Percentiles rank a stretch among this genome's conserved stretches.
Evolutionary conservation across 441 rosid genomes (phyloP).

Genomic region (Pelargonium fulgidum): DNA sequence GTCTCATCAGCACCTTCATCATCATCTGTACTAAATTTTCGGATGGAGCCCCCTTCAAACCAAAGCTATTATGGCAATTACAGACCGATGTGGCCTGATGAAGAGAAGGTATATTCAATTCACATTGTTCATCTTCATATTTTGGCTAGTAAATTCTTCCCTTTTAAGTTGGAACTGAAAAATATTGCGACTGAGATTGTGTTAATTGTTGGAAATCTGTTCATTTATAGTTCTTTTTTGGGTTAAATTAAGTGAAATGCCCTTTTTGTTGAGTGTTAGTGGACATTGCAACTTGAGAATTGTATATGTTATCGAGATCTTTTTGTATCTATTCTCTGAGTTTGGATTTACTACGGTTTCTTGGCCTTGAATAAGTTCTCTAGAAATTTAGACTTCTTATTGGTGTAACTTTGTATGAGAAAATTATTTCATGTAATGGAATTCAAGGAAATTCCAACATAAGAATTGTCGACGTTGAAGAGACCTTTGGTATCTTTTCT

Average conservation of each 20-base stretch:
- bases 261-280: neutral
- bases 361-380: neutral
- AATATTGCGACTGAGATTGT: neutral
- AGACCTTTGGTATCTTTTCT: too few relatives aligned
- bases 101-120: constrained; percentile 10
- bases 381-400: too few relatives aligned
- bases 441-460: too few relatives aligned
- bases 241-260: too few relatives aligned
- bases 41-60: constrained; percentile 11
- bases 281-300: neutral
- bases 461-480: too few relatives aligned
- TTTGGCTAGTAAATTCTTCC: neutral
- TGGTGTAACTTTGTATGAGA: too few relatives aligned
- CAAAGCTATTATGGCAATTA: constrained; percentile 6
- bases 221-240: neutral
- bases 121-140: neutral
- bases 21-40: constrained; percentile 9
- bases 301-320: neutral
- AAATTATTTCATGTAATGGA: too few relatives aligned
- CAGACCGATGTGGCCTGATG: constrained; percentile 8
- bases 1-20: neutral
- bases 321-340: neutral
- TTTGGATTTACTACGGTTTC: neutral
- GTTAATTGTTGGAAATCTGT: neutral
- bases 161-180: neutral